phyloP scores from a whole-genome alignment of 1,284 basidiomycete genomes.

The Trametes versicolor region DNA sequence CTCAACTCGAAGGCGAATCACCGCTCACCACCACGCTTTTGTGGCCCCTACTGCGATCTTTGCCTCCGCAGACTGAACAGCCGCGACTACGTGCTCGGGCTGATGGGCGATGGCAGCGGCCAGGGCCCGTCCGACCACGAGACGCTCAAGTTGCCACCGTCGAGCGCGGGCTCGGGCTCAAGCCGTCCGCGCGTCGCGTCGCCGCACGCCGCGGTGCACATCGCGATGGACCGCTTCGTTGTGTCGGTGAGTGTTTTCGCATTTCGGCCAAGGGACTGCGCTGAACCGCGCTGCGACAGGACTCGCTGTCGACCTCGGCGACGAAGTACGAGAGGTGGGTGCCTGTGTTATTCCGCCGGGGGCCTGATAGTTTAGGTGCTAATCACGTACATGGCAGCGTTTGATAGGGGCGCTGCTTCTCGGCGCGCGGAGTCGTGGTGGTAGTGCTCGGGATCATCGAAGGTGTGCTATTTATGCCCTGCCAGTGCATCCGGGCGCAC shows the following conservation, averaged over 20 bases:
- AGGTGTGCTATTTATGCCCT: too few relatives aligned
- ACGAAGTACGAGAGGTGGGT: slow-evolving; percentile 2
- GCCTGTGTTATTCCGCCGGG: not conserved
- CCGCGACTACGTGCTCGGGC: slow-evolving; percentile 14
- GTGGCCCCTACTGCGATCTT: not conserved
- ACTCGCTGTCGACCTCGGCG: not conserved
- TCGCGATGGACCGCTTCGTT: slow-evolving; percentile 5
- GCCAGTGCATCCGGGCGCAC: too few relatives aligned
- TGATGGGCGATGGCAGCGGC: not conserved
- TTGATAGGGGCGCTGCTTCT: too few relatives aligned
- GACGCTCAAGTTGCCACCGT: slow-evolving; percentile 5
- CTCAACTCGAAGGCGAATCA: not conserved
- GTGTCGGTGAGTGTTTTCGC: not conserved
- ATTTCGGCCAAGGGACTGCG: not conserved
- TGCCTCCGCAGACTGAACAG: slow-evolving; percentile 8
- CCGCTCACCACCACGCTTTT: not conserved
- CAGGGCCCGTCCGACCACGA: not conserved
- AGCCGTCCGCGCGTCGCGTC: not conserved
- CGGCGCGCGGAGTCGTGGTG: too few relatives aligned
- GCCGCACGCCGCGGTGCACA: not conserved
- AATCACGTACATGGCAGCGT: too few relatives aligned
- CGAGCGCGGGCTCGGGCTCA: not conserved
- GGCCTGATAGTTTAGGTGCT: too few relatives aligned
- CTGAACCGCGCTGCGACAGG: not conserved
- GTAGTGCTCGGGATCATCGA: too few relatives aligned